Base-by-base conservation (phyloP, 352 stramenopile genomes). In the Phytophthora pini region DNA sequence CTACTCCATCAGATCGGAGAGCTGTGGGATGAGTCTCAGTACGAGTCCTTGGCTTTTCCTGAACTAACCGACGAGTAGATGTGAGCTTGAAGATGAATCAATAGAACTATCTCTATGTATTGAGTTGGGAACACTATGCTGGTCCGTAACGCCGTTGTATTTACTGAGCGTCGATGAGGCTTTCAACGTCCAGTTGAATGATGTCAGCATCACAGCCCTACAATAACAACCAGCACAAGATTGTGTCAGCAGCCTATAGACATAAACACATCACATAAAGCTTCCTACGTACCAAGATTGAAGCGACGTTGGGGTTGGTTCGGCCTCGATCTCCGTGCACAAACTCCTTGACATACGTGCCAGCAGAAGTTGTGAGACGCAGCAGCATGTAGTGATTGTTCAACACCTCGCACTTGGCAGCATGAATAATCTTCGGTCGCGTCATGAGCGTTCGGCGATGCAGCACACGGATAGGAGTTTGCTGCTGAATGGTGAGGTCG, bases 331-430 rank as follows among this genome's bases (percentile, higher is more conserved):
- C 98, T 15, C 97, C 97, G 74, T 99, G 97, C 22, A 99, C 95
- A 76, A 99, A 99, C 80, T 99, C 98, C 72, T 99, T 99, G 43
- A 99, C 97, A 72, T 99, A 99, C 8, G 97, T 99, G 44, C 95
- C 95, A 4, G 96, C 97, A 32, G 89, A 98, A 3, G 97, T 99
- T 32, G 84, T 95, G 26, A 99, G 77, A 31, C 93, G 80, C 55
- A 99, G 64, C 17, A 98, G 75, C 84, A 99, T 99, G 79, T 98
- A 99, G 64, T 99, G 96, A 50, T 94, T 77, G 76, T 99, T 99
- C 15, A 99, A 74, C 40, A 95, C 85, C 43, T 95, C 72, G 29
- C 87, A 95, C 13, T 84, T 84, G 51, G 97, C 84, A 6, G 61
- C 74, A 63, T 98, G 87, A 48, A 98, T 97, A 46, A 93, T 76